A percentile compares a stretch with the other conserved stretches of the same genome.
phyloP scores from a whole-genome alignment of 2,329 filamentous ascomycete species.

The Diplocarpon rosae region DNA sequence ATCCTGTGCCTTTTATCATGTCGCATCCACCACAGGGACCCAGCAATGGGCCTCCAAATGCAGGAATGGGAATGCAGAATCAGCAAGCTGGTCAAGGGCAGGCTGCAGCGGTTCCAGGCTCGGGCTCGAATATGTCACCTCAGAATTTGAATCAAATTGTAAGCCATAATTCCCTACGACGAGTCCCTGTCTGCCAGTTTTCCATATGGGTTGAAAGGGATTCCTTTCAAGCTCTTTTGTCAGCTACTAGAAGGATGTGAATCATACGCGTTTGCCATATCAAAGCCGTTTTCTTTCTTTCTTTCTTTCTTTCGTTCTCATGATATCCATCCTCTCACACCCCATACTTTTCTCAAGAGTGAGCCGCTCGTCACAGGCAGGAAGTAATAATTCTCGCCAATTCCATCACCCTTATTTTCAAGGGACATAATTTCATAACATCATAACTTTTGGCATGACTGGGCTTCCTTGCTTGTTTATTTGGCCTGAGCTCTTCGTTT shows the following conservation, averaged over 20 bases:
- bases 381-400: too few relatives aligned
- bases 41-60: conserved; percentile 35
- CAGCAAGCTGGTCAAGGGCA: conserved; percentile 36
- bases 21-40: conserved; percentile 35
- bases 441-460: not conserved
- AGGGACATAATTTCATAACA: too few relatives aligned
- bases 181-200: not conserved
- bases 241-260: too few relatives aligned
- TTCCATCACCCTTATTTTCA: too few relatives aligned
- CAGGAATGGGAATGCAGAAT: conserved; percentile 34
- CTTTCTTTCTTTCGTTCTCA: too few relatives aligned
- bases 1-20: conserved; percentile 16
- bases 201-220: not conserved
- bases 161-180: conserved; percentile 32
- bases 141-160: conserved; percentile 95
- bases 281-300: too few relatives aligned
- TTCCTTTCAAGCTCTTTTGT: not conserved
- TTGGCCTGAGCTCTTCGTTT: not conserved
- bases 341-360: too few relatives aligned
- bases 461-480: not conserved
- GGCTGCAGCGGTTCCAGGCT: conserved; percentile 29
- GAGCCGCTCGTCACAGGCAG: too few relatives aligned
- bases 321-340: too few relatives aligned
- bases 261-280: too few relatives aligned
- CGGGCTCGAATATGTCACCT: conserved; percentile 52